phyloP scores from a whole-genome alignment of 345 rosid genomes.

The Citrus unshiu region DNA sequence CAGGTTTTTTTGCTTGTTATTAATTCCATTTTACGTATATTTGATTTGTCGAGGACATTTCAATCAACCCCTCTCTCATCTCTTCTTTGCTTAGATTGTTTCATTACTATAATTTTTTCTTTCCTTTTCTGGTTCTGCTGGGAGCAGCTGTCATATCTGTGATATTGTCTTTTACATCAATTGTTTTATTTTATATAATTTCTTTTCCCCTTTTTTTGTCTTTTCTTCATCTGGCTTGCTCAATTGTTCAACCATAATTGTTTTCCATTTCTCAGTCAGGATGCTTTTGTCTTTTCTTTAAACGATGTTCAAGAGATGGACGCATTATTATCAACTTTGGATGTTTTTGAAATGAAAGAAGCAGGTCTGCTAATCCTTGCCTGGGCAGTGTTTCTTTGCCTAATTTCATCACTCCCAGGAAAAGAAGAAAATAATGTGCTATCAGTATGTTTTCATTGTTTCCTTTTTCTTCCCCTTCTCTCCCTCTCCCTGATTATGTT shows the following conservation, averaged over 20 bases:
- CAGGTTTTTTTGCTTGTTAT: slow-evolving; percentile 41
- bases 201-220: slow-evolving; percentile 2
- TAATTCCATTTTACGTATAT: slow-evolving; percentile 1
- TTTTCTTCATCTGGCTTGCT: slow-evolving; percentile 7
- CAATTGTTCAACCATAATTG: slow-evolving; percentile 15
- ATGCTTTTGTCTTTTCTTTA: slow-evolving; percentile 50
- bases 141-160: background rate
- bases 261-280: slow-evolving; percentile 51
- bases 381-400: slow-evolving; percentile 95
- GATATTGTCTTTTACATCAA: background rate
- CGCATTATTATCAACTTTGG: slow-evolving; percentile 65
- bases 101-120: background rate
- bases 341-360: slow-evolving; percentile 60
- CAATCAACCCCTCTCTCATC: background rate
- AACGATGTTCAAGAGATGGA: slow-evolving; percentile 88
- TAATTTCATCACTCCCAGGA: slow-evolving; percentile 71
- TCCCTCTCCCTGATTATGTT: slow-evolving; percentile 12
- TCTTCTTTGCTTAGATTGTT: background rate
- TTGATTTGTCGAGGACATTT: background rate
- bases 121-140: background rate
- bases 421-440: slow-evolving; percentile 57
- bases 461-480: background rate
- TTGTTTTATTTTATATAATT: background rate
- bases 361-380: slow-evolving; percentile 72
- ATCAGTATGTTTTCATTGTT: slow-evolving; percentile 43